Base-by-base conservation (phyloP, 2,329 filamentous ascomycete genomes). In the Passalora sequoiae region DNA sequence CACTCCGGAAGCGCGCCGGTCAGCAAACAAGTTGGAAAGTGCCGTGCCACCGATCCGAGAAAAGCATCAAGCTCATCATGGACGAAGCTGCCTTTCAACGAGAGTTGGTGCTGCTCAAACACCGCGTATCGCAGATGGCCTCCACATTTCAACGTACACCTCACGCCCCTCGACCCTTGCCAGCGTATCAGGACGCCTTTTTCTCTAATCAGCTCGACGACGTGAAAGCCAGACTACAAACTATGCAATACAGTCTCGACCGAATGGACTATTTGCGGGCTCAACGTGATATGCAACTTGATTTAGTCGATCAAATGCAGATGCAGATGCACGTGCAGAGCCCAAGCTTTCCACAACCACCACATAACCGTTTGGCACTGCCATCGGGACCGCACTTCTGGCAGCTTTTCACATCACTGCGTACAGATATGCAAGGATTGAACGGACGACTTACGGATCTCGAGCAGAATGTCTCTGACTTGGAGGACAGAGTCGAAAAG, bases 21-120 rank as follows among this genome's bases (percentile, higher is more conserved):
- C 33, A 36, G 33, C 33, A 36, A 36, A 36, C 33, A 33, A 33
- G 13, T 36, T 16, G 33, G n/a, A 22, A 27, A 20, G 8, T n/a
- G 33, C 20, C 3, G 32, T 22, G 32, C 32, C 32, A 22, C 32
- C 10, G 24, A 27, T 27, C 24, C n/a, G 7, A 9, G 20, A 4
- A 8, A n/a, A 4, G 12, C 8, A 7, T 21, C 33, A 8, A 15
- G 17, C 6, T 22, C 25, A 36, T 20, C 38, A 60, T 60, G 57
- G 54, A 58, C 47, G 49, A 56, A 28, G 33, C 17, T n/a, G 50
- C 49, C 9, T 59, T 58, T 41, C 49, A 54, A 19, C 44, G 35
- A 15, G 50, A 59, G 47, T 48, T 60, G n/a, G 36, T 47, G 12
- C 31, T 46, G 31, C 51, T 59, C 22, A 58, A 59, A 24, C 31